Percentiles rank a stretch among this genome's conserved stretches.
Conservation (phyloP, 805 yeast genomes). For the Cyberlindnera samutprakarnensis region DNA sequence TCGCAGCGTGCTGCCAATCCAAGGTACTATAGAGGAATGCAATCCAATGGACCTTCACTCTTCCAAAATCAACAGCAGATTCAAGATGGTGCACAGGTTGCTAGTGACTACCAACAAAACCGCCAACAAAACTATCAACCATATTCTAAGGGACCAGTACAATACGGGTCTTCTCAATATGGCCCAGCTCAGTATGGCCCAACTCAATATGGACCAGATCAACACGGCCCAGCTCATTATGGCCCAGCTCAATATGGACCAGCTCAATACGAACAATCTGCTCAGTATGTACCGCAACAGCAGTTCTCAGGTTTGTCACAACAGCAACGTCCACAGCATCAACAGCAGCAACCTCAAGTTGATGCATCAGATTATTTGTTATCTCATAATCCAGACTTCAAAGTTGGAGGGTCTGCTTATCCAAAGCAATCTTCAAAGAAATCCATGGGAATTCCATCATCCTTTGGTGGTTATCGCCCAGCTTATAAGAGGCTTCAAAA, state of each 20-base stretch:
- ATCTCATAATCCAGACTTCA: constrained; percentile 43
- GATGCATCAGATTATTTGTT: constrained; percentile 35
- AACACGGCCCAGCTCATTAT: not conserved
- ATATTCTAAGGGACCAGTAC: not conserved
- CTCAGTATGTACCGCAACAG: not conserved
- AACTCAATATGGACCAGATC: constrained; percentile 2
- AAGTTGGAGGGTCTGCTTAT: constrained; percentile 19
- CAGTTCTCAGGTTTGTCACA: not conserved
- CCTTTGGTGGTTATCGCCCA: constrained; percentile 24
- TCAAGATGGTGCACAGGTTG: constrained; percentile 4
- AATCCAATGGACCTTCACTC: constrained; percentile 18
- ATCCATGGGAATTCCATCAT: not conserved
- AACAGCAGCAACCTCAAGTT: constrained; percentile 3
- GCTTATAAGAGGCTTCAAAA: constrained; percentile 23
- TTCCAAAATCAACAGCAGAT: constrained; percentile 10
- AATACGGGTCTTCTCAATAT: not conserved
- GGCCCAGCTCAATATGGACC: not conserved
- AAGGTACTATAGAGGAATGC: constrained; percentile 34
- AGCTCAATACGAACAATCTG: not conserved
- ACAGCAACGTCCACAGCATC: constrained; percentile 1
- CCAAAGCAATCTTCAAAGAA: constrained; percentile 6
- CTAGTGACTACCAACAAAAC: constrained; percentile 2
- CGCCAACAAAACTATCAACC: constrained; percentile 2
- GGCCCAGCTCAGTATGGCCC: not conserved
- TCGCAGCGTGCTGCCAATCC: constrained; percentile 73